phyloP scores from a whole-genome alignment of 148 eudicot genomes.

The Spergularia marina region DNA sequence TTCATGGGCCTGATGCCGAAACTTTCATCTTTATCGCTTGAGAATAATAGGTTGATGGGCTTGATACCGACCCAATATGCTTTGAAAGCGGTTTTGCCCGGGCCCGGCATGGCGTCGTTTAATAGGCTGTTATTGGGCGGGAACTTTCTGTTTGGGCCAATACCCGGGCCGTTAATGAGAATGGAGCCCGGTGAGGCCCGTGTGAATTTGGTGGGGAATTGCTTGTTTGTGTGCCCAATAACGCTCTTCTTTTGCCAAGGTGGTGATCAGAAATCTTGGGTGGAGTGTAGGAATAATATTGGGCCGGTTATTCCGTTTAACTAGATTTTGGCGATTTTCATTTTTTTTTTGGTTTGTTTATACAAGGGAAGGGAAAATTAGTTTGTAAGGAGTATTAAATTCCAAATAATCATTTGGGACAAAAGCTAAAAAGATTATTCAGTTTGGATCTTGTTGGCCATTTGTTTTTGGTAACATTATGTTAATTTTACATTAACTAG shows the following conservation, averaged over 20 bases:
- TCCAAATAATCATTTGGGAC: constrained; percentile 10
- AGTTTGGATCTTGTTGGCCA: not conserved
- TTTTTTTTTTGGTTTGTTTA: not conserved
- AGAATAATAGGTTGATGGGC: constrained; percentile 66
- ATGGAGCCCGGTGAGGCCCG: constrained; percentile 50
- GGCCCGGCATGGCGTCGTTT: constrained; percentile 41
- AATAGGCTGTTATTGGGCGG: constrained; percentile 80
- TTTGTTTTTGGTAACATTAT: too few relatives aligned
- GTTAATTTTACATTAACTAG: too few relatives aligned
- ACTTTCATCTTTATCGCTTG: constrained; percentile 57
- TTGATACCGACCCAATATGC: constrained; percentile 69
- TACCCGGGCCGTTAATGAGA: constrained; percentile 60
- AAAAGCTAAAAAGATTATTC: not conserved
- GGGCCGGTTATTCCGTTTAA: constrained; percentile 60
- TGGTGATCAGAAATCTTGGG: constrained; percentile 59
- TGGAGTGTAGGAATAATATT: constrained; percentile 52
- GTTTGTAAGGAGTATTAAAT: not conserved
- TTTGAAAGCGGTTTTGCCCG: constrained; percentile 45
- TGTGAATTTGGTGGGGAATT: constrained; percentile 62
- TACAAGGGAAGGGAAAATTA: not conserved
- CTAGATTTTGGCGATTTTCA: not conserved
- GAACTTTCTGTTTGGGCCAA: constrained; percentile 70
- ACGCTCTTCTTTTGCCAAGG: constrained; percentile 67
- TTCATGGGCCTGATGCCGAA: constrained; percentile 78
- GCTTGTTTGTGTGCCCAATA: constrained; percentile 66